phyloP scores from a whole-genome alignment of 345 rosid species.

The Lepidium aucheri region DNA sequence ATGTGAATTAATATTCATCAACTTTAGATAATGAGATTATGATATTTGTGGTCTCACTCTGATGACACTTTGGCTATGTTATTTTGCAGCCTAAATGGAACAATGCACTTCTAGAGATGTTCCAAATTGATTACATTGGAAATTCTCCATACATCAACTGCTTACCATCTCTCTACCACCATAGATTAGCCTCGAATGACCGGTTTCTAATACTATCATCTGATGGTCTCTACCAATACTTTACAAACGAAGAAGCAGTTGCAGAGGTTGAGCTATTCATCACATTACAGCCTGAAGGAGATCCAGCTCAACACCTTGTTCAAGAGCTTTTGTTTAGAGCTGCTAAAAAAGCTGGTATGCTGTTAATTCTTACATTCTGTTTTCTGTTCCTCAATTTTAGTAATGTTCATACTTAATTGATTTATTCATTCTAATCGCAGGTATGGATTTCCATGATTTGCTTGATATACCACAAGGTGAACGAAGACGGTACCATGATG shows the following conservation, averaged over 20 bases:
- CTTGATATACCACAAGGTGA: constrained; percentile 93
- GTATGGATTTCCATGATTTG: constrained; percentile 84
- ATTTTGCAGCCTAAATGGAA: constrained; percentile 84
- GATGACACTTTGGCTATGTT: neutral
- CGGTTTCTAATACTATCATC: constrained; percentile 72
- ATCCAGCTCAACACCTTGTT: constrained; percentile 89
- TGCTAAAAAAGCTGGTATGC: constrained; percentile 84
- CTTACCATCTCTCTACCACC: constrained; percentile 68
- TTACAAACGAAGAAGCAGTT: constrained; percentile 85
- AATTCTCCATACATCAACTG: constrained; percentile 66
- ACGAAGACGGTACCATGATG: constrained; percentile 84
- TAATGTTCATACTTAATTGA: neutral
- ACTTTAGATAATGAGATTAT: neutral
- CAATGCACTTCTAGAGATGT: constrained; percentile 79
- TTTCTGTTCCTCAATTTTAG: neutral
- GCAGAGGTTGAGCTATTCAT: constrained; percentile 79
- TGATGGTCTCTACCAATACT: constrained; percentile 85
- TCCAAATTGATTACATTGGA: constrained; percentile 80
- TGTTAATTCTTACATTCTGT: neutral
- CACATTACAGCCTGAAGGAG: constrained; percentile 82
- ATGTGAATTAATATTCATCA: neutral
- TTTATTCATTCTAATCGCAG: constrained; percentile 32
- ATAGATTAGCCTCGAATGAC: constrained; percentile 65
- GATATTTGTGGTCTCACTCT: neutral
- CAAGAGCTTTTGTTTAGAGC: constrained; percentile 86